Base-by-base conservation (phyloP, 2,329 filamentous ascomycete species). In the Stylonectria norvegica region DNA sequence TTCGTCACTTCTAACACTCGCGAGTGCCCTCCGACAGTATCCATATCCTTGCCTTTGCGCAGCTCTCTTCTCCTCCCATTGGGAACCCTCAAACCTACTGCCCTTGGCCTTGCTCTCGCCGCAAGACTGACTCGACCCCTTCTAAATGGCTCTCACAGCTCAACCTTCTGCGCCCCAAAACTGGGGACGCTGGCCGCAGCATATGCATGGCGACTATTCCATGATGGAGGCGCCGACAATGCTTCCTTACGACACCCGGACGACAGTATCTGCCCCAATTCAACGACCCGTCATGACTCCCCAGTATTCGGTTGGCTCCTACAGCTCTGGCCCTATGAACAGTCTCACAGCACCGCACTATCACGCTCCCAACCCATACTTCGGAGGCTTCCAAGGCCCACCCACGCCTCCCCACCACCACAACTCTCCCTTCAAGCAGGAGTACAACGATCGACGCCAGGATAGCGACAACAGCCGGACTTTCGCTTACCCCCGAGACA, bases 101-200 rank as follows among this genome's bases (percentile, higher is more conserved):
- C 32, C 12, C 41, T 51, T 45, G 37, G 50, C 58, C 53, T 58
- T 57, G 52, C 52, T 48, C 29, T 34, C 8, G 38, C 16, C 34
- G 52, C 51, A 50, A 52, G 56, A 40, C 56, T 54, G 48, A 52
- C 43, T 28, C 43, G 18, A 36, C 42, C 25, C 40, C 32, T 40
- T 30, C 50, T 56, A 48, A 43, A 66, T 79, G 73, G 71, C 72
- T 52, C 66, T 76, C 53, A 66, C 70, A 41, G 63, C 68, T 56
- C 68, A 72, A 55, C 58, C 69, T 40, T 61, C 69, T 44, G 64
- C 64, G 33, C 55, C 66, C 49, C 64, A 69, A 38, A 66, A 62
- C 63, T 82, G 78, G 79, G 71, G 67, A 53, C 74, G 74, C 51
- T 79, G 75, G 72, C 62, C 70, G 49, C 61, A 72, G 43, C 74